Percentiles rank a stretch among this genome's conserved stretches.
phyloP scores from a whole-genome alignment of 495 filamentous ascomycete genomes.

The Trichoderma gamsii region DNA sequence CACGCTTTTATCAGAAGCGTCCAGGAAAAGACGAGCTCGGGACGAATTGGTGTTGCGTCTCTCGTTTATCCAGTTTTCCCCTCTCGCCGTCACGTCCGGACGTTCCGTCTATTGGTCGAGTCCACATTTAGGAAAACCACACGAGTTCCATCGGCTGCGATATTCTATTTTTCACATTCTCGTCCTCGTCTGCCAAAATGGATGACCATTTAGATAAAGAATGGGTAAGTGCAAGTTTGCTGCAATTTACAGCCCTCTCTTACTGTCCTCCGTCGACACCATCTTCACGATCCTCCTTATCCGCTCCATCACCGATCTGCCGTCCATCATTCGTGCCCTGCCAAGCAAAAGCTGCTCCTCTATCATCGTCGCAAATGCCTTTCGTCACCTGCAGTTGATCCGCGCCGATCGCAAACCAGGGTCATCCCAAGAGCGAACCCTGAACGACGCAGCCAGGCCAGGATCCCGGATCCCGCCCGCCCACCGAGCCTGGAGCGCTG shows the following conservation, averaged over 20 bases:
- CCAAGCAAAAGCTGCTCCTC: not conserved
- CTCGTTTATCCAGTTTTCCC: no score
- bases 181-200: not conserved
- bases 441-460: not conserved
- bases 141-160: not conserved
- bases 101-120: no score
- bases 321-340: not conserved
- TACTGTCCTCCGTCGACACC: not conserved
- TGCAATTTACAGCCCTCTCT: not conserved
- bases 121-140: not conserved
- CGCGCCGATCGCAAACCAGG: not conserved
- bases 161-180: not conserved
- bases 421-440: not conserved
- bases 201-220: conserved; percentile 21
- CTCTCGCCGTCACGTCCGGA: not conserved
- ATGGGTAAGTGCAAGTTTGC: conserved; percentile 22
- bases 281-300: not conserved
- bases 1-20: no score
- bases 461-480: conserved; percentile 12
- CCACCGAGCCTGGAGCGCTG: not conserved
- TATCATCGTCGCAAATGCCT: not conserved
- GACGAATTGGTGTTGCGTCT: no score
- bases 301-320: not conserved
- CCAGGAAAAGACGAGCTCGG: no score
- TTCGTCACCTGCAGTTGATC: conserved; percentile 4